Evolutionary conservation across 192 early-diverging fungal species (phyloP).

Genomic region (Spinellus fusiger): DNA sequence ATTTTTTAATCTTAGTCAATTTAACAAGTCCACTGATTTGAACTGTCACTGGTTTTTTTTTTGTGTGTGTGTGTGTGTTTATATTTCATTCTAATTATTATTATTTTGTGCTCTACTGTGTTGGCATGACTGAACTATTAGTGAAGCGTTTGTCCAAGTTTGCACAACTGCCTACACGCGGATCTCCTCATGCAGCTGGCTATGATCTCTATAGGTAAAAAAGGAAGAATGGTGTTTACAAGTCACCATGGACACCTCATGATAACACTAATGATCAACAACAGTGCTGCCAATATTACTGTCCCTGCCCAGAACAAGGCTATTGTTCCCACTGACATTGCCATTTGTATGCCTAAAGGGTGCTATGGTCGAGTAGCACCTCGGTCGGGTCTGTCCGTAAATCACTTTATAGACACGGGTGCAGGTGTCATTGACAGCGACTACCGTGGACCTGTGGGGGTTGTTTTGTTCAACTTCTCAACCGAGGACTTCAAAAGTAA

Average conservation of each 20-base stretch:
- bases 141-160: constrained; percentile 68
- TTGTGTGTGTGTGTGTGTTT: not conserved
- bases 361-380: constrained; percentile 96
- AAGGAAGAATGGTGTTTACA: not conserved
- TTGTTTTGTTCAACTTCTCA: constrained; percentile 87
- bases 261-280: not conserved
- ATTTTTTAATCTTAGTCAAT: not conserved
- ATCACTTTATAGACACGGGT: constrained; percentile 82
- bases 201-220: constrained; percentile 84
- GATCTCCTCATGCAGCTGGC: constrained; percentile 80
- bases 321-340: constrained; percentile 82
- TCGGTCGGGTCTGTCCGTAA: constrained; percentile 84
- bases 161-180: constrained; percentile 74
- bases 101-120: not conserved
- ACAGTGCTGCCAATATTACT: constrained; percentile 47
- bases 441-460: constrained; percentile 81
- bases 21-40: not conserved
- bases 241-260: too few species aligned
- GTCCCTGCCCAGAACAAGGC: constrained; percentile 77
- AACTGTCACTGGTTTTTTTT: not conserved
- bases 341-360: constrained; percentile 78
- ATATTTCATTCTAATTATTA: not conserved
- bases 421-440: constrained; percentile 92
- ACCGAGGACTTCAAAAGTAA: constrained; percentile 48
- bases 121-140: constrained; percentile 33